Conservation (phyloP, 768 basidiomycete species). For the Suillus luteus region DNA sequence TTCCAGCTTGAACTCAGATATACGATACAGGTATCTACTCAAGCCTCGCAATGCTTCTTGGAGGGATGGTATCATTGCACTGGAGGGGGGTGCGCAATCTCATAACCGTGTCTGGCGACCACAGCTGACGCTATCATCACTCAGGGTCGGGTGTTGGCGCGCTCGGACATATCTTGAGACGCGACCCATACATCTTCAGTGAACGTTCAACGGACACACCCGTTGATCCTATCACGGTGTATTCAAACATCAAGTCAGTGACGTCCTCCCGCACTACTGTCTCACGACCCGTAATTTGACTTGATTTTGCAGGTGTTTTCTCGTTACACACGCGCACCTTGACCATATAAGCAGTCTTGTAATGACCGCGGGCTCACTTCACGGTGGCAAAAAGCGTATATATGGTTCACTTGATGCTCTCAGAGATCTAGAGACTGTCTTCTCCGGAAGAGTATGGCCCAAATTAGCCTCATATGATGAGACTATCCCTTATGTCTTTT, state of each 20-base stretch:
- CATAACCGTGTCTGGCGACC: not conserved
- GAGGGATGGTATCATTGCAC: constrained; percentile 78
- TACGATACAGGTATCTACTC: constrained; percentile 71
- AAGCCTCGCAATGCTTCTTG: constrained; percentile 69
- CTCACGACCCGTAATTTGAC: constrained; percentile 2
- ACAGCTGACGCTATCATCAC: constrained; percentile 4
- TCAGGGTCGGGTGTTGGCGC: constrained; percentile 88
- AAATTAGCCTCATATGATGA: constrained; percentile 77
- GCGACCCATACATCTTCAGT: constrained; percentile 58
- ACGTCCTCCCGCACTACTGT: not conserved
- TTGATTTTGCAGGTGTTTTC: constrained; percentile 55
- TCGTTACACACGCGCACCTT: constrained; percentile 87
- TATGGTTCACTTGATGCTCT: constrained; percentile 63
- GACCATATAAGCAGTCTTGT: constrained; percentile 88
- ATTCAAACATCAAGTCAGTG: constrained; percentile 37
- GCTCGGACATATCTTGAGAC: constrained; percentile 57
- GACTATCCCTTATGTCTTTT: constrained; percentile 56
- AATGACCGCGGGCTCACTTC: constrained; percentile 77
- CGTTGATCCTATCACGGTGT: constrained; percentile 29
- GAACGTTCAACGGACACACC: constrained; percentile 17
- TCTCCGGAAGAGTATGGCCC: constrained; percentile 84
- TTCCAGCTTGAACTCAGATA: constrained; percentile 14
- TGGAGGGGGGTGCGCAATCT: constrained; percentile 76
- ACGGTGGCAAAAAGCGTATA: constrained; percentile 62
- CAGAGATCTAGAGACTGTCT: constrained; percentile 67